Base-by-base conservation (phyloP, 305 asterid genomes). In the Rubia balearica region DNA sequence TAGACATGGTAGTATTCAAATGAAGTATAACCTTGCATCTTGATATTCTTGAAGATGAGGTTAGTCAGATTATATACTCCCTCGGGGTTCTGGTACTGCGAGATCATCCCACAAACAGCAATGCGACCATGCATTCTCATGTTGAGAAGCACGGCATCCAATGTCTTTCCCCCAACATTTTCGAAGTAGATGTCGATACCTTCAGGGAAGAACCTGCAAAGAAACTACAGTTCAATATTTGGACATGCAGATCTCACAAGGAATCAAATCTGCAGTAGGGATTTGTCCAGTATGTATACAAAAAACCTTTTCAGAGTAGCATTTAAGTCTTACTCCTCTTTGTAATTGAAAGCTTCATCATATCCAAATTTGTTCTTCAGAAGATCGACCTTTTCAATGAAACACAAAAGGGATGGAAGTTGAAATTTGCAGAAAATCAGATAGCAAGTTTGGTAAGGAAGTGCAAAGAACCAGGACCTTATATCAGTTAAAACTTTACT, bases 51-150 rank as follows among this genome's bases (percentile, higher is more conserved):
- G 67, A 62, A 62, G 67, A 62, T 62, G 11, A 36, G 46, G 43
- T 62, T 36, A 13, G 38, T 8, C 46, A 62, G 67, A 36, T 62
- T 62, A 62, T 36, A 16, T 7, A 62, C 46, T 62, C 67, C 67
- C 21, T 62, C 67, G 3, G 45, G 67, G 10, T 62, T 62, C 67
- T 62, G 38, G 67, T 62, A 62, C 19, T 62, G 67, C 4, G 67
- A 62, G 45, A 62, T 62, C 67, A 62, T 62, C 41, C 67, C 67
- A 62, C 67, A 62, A 1, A 62, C 41, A 36, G 67, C 67, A 16
- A 62, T 62, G 46, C 67, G 67, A 36, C 67, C 67, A 17, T 62
- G 67, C 67, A 62, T 62, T 62, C 67, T 62, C 67, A 62, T 62
- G 46, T 62, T 62, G 5, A 62, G 67, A 62, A 62, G 22, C 46